phyloP scores from a whole-genome alignment of 495 filamentous ascomycete species.

The Usnea hakonensis region DNA sequence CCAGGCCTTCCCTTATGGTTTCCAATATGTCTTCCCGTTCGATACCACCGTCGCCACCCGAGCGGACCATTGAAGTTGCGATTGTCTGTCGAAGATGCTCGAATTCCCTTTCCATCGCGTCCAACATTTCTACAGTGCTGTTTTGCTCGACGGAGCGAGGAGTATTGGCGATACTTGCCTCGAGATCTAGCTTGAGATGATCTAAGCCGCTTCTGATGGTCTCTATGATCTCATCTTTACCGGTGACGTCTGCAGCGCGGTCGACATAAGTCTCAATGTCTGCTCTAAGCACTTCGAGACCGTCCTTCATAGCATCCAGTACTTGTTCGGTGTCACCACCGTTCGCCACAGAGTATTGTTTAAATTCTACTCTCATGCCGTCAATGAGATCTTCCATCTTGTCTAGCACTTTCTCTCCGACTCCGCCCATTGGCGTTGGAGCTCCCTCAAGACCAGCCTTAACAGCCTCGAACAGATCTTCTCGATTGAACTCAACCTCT shows the following conservation, averaged over 20 bases:
- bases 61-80: conserved; percentile 49
- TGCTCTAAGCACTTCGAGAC: conserved; percentile 67
- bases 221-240: conserved; percentile 70
- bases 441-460: conserved; percentile 50
- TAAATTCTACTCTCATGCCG: conserved; percentile 63
- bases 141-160: conserved; percentile 39
- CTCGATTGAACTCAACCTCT: conserved; percentile 54
- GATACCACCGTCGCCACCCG: conserved; percentile 28
- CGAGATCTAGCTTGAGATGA: conserved; percentile 62
- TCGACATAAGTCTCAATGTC: conserved; percentile 78
- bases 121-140: conserved; percentile 45
- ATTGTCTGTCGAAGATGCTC: conserved; percentile 59
- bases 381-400: conserved; percentile 68
- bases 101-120: conserved; percentile 66
- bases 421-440: conserved; percentile 38
- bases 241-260: conserved; percentile 53
- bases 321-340: conserved; percentile 74
- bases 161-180: conserved; percentile 48
- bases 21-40: conserved; percentile 53
- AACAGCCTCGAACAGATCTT: conserved; percentile 61
- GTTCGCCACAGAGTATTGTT: conserved; percentile 64
- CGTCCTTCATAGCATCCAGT: conserved; percentile 77
- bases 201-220: conserved; percentile 67
- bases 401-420: conserved; percentile 60
- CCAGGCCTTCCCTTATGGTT: conserved; percentile 54